Base-by-base conservation (phyloP, 202 grass and related monocot genomes). In the Elaeis oleifera region DNA sequence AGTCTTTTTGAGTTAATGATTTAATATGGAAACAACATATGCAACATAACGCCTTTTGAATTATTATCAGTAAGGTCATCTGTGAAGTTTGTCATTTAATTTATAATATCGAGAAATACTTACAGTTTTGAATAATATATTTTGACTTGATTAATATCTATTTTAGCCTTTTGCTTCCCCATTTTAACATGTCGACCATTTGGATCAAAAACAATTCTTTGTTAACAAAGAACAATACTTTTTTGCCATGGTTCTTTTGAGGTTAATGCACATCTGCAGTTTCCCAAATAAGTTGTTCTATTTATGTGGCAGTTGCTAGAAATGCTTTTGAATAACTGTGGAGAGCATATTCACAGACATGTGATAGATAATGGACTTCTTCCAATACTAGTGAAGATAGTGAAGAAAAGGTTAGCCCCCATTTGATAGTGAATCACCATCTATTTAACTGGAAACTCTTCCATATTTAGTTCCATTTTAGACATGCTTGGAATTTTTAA, bases 321-420 rank as follows among this genome's bases (percentile, higher is more conserved):
- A 80, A 94, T 94, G 88, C 80, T 99, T 56, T 65, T 84, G 80
- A 99, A 92, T 82, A 99, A 99, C 75, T 99, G 88, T 0, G 94
- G 94, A 58, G 94, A 92, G 75, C 75, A 77, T 75, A 75, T 92
- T 71, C 85, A 99, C 67, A 94, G 51, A 61, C 85, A 84, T 70
- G 94, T 92, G 50, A 80, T 87, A 25, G 94, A 99, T 84, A 89
- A 82, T 73, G 77, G 72, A 5, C 59, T 99, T 81, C 85, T 99
- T 57, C 88, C 72, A 1, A 73, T 87, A 64, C 82, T 99, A 74
- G 88, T 99, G 51, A 99, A 92, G 75, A 94, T 99, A 54, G 94
- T 99, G 76, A 99, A 99, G 85, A 92, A 92, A 99, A 99, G 94
- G 94, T 99, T 24, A 55, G 11, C 8, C 14, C 51, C 20, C 0